phyloP scores from a whole-genome alignment of 441 rosid genomes.

The Iberis amara region DNA sequence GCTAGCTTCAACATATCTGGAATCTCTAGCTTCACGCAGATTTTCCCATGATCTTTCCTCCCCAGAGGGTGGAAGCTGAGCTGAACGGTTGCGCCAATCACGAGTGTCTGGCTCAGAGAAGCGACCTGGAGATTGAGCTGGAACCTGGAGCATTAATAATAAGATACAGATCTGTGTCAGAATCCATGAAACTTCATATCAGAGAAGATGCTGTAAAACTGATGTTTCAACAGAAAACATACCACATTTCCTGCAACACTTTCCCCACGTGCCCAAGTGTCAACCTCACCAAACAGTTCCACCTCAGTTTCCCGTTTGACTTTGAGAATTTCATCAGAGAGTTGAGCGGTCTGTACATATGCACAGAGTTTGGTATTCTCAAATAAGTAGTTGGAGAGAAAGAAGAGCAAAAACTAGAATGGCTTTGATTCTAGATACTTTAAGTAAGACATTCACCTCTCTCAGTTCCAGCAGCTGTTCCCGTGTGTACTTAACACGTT shows the following conservation, averaged over 20 bases:
- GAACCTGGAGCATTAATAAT: constrained; percentile 28
- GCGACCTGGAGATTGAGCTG: constrained; percentile 38
- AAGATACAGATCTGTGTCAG: constrained; percentile 6
- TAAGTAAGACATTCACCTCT: constrained; percentile 27
- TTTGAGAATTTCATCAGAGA: constrained; percentile 67
- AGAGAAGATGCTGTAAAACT: neutral
- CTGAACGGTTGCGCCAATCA: constrained; percentile 54
- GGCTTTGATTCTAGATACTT: neutral
- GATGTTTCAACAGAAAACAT: constrained; percentile 11
- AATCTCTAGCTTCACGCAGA: constrained; percentile 36
- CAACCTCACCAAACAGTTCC: constrained; percentile 76
- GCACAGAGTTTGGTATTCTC: constrained; percentile 12
- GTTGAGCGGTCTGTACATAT: constrained; percentile 41
- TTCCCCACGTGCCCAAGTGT: constrained; percentile 67
- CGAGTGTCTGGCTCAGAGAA: constrained; percentile 53
- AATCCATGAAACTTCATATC: constrained; percentile 11
- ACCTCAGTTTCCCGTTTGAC: constrained; percentile 58
- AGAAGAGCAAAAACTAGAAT: constrained; percentile 5
- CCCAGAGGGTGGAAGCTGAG: constrained; percentile 38
- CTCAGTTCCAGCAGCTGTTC: constrained; percentile 48
- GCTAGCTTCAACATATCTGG: constrained; percentile 28
- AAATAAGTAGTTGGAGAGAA: neutral
- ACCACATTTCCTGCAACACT: constrained; percentile 47
- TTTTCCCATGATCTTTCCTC: constrained; percentile 49
- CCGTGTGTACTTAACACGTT: constrained; percentile 41